Conservation (phyloP, 345 rosid species). For the Durio zibethinus region DNA sequence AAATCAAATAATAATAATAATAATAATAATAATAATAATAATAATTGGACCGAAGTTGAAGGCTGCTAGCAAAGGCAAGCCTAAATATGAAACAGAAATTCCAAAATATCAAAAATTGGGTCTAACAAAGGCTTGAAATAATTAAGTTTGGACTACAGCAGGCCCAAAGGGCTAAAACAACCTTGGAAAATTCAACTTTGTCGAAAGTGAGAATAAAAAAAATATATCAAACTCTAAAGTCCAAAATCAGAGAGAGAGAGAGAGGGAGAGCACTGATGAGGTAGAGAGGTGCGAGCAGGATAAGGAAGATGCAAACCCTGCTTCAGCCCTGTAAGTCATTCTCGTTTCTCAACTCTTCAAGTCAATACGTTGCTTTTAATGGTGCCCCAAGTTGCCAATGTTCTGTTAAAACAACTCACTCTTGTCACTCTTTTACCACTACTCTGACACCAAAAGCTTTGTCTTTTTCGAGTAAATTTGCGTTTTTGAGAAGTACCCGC, state of each 20-base stretch:
- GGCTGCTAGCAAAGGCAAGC: background rate
- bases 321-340: slow-evolving; percentile 50
- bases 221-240: background rate
- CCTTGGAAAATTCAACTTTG: background rate
- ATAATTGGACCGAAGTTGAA: background rate
- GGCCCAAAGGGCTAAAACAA: background rate
- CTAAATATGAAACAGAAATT: background rate
- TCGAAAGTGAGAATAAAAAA: background rate
- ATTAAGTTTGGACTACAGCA: slow-evolving; percentile 1
- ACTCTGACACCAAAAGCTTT: slow-evolving; percentile 3
- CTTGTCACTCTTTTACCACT: slow-evolving; percentile 21
- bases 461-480: slow-evolving; percentile 13
- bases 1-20: too few species aligned
- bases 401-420: slow-evolving; percentile 19
- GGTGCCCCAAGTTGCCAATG: slow-evolving; percentile 11
- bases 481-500: slow-evolving; percentile 27
- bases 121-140: too few species aligned
- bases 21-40: too few species aligned
- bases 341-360: slow-evolving; percentile 24
- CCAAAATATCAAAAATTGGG: background rate
- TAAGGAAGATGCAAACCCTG: slow-evolving; percentile 51
- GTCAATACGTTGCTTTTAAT: slow-evolving; percentile 9
- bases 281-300: slow-evolving; percentile 18
- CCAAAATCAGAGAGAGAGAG: background rate
- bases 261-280: slow-evolving; percentile 18